These are phyloP conservation scores for Erigeron philadelphicus DNA, from an alignment of 140 eudicot species.

Conservation along the genomic window DNA sequence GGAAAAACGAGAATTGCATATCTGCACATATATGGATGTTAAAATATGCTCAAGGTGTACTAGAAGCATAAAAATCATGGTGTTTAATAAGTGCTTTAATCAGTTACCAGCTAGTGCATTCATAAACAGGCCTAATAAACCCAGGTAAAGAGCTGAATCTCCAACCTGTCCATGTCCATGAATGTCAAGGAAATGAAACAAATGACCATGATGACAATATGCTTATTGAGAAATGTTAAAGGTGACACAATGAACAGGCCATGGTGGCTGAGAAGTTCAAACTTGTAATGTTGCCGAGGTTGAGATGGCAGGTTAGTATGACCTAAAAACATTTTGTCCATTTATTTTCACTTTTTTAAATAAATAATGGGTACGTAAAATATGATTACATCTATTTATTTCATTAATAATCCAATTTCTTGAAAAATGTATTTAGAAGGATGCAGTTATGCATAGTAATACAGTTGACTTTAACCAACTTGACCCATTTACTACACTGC, in stretches of 20 bases:
- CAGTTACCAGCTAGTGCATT: conserved; percentile 81
- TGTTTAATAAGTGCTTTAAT: background rate
- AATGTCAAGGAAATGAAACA: background rate
- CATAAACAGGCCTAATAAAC: conserved; percentile 65
- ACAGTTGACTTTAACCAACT: background rate
- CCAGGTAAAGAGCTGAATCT: conserved; percentile 84
- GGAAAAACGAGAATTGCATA: conserved; percentile 86
- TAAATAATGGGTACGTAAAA: background rate
- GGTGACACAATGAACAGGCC: background rate
- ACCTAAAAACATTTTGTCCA: background rate
- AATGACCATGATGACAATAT: background rate
- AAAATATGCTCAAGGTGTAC: conserved; percentile 2
- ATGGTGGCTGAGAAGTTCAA: background rate
- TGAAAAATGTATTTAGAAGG: background rate
- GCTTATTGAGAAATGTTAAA: background rate
- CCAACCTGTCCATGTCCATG: conserved; percentile 51
- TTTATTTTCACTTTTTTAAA: background rate
- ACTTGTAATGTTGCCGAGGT: background rate
- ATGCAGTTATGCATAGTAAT: background rate
- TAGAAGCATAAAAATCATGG: background rate
- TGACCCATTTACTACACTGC: background rate
- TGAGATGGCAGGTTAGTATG: background rate
- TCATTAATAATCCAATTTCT: background rate
- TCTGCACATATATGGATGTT: conserved; percentile 41
- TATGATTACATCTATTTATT: background rate